A percentile compares a stretch with the other conserved stretches of the same genome.
Evolutionary conservation across 345 rosid species (phyloP).

Genomic region (Chamaenerion angustifolium): DNA sequence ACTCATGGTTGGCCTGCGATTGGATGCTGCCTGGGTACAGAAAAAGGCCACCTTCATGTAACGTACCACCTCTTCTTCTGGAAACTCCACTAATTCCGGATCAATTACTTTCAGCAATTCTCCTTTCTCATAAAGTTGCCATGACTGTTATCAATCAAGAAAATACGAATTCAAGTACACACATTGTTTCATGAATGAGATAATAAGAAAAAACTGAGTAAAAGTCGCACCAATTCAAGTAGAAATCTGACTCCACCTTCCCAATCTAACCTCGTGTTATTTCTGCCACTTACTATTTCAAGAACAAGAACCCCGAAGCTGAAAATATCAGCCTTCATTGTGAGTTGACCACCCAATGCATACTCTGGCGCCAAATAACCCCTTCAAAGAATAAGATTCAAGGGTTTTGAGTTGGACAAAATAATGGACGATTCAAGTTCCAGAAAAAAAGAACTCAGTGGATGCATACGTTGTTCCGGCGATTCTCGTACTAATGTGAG

Average conservation of each 20-base stretch:
- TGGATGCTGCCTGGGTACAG: conserved; percentile 48
- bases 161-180: background rate
- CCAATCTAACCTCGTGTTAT: conserved; percentile 31
- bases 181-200: background rate
- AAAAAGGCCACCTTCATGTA: conserved; percentile 55
- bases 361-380: conserved; percentile 80
- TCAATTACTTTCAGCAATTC: conserved; percentile 39
- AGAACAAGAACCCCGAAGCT: conserved; percentile 57
- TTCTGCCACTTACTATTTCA: conserved; percentile 50
- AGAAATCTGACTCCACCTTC: conserved; percentile 29
- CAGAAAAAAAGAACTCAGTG: conserved; percentile 6
- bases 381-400: conserved; percentile 23
- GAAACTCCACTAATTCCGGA: conserved; percentile 34
- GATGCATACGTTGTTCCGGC: conserved; percentile 84
- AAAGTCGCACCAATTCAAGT: conserved; percentile 36
- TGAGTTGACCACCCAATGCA: conserved; percentile 56
- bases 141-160: conserved; percentile 24
- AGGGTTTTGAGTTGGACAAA: background rate
- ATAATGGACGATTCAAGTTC: too few species aligned
- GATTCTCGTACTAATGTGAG: conserved; percentile 87
- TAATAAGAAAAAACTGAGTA: too few species aligned
- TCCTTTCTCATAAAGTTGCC: conserved; percentile 45
- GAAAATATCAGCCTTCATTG: conserved; percentile 63
- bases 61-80: conserved; percentile 31
- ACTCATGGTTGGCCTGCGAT: conserved; percentile 47